A percentile compares a stretch with the other conserved stretches of the same genome.
These are phyloP conservation scores for Cytospora mali DNA, from an alignment of 2,329 filamentous ascomycete genomes.

Conservation along the genomic window DNA sequence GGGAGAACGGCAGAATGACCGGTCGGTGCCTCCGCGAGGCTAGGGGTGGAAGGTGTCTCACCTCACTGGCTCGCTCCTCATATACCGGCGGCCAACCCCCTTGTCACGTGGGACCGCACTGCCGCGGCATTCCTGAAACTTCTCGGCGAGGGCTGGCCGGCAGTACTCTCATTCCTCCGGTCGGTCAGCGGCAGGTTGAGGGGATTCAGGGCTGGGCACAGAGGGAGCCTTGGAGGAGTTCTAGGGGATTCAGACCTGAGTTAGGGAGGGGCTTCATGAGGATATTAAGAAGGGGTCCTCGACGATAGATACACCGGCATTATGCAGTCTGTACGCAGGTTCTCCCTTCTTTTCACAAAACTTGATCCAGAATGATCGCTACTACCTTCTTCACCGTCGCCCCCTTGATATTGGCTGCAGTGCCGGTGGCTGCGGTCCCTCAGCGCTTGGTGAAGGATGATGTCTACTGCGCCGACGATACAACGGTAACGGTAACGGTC, in stretches of 20 bases:
- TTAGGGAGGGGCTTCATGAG: constrained; percentile 2
- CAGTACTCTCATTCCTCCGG: constrained; percentile 14
- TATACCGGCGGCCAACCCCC: constrained; percentile 8
- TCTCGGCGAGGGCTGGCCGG: constrained; percentile 22
- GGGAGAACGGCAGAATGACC: constrained; percentile 10
- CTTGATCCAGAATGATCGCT: constrained; percentile 10
- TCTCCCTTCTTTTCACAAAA: constrained; percentile 3
- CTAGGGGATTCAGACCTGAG: background rate
- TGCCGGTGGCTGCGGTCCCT: constrained; percentile 18
- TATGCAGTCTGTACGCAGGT: background rate
- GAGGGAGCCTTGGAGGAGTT: constrained; percentile 14
- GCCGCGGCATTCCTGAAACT: constrained; percentile 15
- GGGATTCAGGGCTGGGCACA: constrained; percentile 13
- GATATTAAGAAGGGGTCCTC: constrained; percentile 14
- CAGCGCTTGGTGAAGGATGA: constrained; percentile 11
- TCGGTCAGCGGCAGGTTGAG: constrained; percentile 20
- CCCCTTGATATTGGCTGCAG: constrained; percentile 5
- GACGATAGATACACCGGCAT: constrained; percentile 1
- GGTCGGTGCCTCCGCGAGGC: background rate
- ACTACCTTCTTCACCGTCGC: constrained; percentile 6
- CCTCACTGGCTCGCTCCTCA: background rate
- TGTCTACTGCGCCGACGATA: constrained; percentile 4
- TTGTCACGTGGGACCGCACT: constrained; percentile 8
- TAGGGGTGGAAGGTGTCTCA: constrained; percentile 23
- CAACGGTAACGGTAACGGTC: constrained; percentile 18